phyloP scores from a whole-genome alignment of 2,329 filamentous ascomycete species.

The Aspergillus pseudoterreus region DNA sequence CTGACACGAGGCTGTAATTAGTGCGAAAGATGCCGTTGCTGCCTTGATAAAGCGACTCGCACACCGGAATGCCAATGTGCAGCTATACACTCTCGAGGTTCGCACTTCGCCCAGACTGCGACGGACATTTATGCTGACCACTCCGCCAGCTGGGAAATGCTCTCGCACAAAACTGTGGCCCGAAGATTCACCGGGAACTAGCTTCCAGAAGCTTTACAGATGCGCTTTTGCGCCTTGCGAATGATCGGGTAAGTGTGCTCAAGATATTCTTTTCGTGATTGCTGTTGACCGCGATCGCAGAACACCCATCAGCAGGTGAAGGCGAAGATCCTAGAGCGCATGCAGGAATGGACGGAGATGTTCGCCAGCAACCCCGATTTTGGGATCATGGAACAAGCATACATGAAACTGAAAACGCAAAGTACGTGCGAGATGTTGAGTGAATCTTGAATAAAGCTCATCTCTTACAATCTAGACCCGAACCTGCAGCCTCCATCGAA shows the following conservation, averaged over 20 bases:
- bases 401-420: constrained; percentile 74
- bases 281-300: constrained; percentile 26
- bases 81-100: constrained; percentile 88
- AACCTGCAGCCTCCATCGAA: constrained; percentile 88
- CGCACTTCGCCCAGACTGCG: not conserved
- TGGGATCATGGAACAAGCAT: constrained; percentile 96
- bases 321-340: constrained; percentile 91
- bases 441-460: constrained; percentile 5
- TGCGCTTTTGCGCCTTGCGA: constrained; percentile 81
- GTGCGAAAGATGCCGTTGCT: constrained; percentile 78
- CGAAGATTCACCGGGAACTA: constrained; percentile 81
- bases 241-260: constrained; percentile 60
- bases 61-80: constrained; percentile 92
- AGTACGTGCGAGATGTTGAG: constrained; percentile 41
- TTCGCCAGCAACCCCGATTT: constrained; percentile 85
- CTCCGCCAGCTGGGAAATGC: constrained; percentile 74
- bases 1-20: constrained; percentile 22
- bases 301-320: constrained; percentile 97
- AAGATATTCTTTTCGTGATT: not conserved
- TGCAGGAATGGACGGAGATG: constrained; percentile 96
- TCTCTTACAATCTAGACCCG: constrained; percentile 62
- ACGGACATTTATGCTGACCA: constrained; percentile 1
- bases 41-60: constrained; percentile 88
- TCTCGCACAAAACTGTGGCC: constrained; percentile 86
- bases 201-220: constrained; percentile 93